Percentiles rank a stretch among this genome's conserved stretches.
phyloP scores from a whole-genome alignment of 768 basidiomycete species.

The Artomyces pyxidatus region DNA sequence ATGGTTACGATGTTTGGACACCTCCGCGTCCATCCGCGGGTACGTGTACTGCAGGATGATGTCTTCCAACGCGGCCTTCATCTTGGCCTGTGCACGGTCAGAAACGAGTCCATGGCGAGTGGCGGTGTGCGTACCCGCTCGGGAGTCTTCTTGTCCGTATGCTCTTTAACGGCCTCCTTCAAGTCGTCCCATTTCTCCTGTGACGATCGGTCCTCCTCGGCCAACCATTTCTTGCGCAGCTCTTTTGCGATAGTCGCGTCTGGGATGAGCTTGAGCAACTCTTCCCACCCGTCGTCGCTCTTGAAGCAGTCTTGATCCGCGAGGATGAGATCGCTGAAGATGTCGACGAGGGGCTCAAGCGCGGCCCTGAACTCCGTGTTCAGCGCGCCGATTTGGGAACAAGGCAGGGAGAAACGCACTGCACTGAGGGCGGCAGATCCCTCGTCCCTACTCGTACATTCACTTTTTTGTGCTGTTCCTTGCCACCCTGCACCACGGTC shows the following conservation, averaged over 20 bases:
- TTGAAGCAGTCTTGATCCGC: conserved; percentile 81
- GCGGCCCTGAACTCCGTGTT: conserved; percentile 20
- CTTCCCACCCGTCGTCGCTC: conserved; percentile 61
- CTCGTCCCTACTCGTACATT: conserved; percentile 48
- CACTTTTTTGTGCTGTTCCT: conserved; percentile 75
- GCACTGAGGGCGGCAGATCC: conserved; percentile 64
- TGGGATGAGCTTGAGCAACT: conserved; percentile 67
- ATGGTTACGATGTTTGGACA: conserved; percentile 96
- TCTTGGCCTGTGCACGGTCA: conserved; percentile 20
- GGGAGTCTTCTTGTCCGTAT: conserved; percentile 23
- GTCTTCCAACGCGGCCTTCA: conserved; percentile 64
- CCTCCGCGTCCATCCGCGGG: conserved; percentile 93
- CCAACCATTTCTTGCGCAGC: conserved; percentile 54
- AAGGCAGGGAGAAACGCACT: conserved; percentile 31
- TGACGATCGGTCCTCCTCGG: conserved; percentile 45
- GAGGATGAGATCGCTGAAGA: conserved; percentile 65
- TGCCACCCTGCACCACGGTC: conserved; percentile 74
- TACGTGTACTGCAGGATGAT: conserved; percentile 92
- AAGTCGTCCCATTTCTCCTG: conserved; percentile 70
- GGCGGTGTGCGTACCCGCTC: conserved; percentile 26
- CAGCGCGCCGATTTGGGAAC: not conserved
- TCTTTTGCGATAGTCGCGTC: conserved; percentile 40
- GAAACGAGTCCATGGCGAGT: not conserved
- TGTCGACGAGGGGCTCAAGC: conserved; percentile 37
- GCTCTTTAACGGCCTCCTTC: conserved; percentile 28